Conservation (phyloP, 1,284 basidiomycete genomes). For the Sparassis latifolia region DNA sequence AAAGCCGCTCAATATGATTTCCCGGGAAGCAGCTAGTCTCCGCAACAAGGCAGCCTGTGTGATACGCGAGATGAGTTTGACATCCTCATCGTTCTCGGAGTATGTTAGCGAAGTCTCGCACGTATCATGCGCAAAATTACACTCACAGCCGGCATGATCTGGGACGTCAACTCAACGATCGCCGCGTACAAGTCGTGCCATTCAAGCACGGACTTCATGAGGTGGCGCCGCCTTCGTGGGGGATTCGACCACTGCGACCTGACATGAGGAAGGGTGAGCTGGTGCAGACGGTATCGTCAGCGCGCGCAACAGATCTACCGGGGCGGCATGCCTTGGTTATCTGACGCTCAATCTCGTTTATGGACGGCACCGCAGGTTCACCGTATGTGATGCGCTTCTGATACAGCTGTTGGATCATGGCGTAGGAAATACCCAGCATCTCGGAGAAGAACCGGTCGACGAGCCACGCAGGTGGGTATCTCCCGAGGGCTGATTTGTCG, state of each 20-base stretch:
- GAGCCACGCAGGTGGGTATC: conserved; percentile 46
- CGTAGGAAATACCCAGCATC: conserved; percentile 47
- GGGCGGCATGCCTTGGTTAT: conserved; percentile 43
- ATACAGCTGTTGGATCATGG: neutral
- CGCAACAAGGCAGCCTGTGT: conserved; percentile 46
- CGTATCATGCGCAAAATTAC: no score
- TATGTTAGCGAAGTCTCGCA: no score
- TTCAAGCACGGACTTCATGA: conserved; percentile 53
- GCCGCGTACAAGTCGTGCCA: conserved; percentile 58
- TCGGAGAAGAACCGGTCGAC: conserved; percentile 64
- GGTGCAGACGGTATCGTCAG: neutral
- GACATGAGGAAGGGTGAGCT: conserved; percentile 55
- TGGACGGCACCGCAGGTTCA: neutral
- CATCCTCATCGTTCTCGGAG: conserved; percentile 14
- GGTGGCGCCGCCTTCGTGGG: conserved; percentile 55
- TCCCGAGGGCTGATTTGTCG: conserved; percentile 50
- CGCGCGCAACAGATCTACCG: neutral
- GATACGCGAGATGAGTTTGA: conserved; percentile 31
- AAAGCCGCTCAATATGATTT: conserved; percentile 70
- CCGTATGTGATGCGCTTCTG: neutral
- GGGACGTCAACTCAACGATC: conserved; percentile 31
- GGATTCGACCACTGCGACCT: conserved; percentile 62
- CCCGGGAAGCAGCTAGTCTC: conserved; percentile 54
- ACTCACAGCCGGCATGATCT: conserved; percentile 25
- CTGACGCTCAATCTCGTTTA: conserved; percentile 44